Evolutionary conservation across 2,329 filamentous ascomycete species (phyloP), one percentile per base, ranked within the genome.

Genomic region (Myriangium duriaei): DNA sequence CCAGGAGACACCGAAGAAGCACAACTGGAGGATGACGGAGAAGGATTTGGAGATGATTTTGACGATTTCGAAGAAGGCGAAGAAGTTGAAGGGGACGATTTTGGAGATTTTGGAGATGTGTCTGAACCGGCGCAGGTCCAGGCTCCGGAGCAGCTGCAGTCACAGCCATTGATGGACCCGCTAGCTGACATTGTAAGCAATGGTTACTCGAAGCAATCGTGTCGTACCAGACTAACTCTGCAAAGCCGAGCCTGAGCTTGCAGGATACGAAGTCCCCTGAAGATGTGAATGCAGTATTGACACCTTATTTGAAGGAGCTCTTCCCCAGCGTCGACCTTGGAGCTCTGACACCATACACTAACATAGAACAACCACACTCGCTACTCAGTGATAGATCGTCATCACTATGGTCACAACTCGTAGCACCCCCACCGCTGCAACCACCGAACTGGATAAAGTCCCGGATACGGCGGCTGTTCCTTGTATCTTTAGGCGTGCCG

Each of bases 371-470:
- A 48, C 12, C 45, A 47, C 48, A 56, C 39, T 48, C 50, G 34
- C 91, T 95, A 60, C 75, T 84, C 39, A 92, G 84, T 29, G 80
- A 86, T 37, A 77, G 87, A 42, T 92, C 83, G 44, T 78, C 83
- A 40, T 95, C 91, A 0, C 69, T 98, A 21, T 98, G 91, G 91
- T 86, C 87, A 29, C 91, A 98, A 63, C 76, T 98, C 4, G 85
- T 95, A 18, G 88, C 88, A 2, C 88, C 91, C 13, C 91, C 91
- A 2, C 87, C 91, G 2, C 74, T 98, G 26, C 86, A 94, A 52
- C 91, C 91, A 4, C 88, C 91, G 1, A 91, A 98, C 59, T 98
- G 91, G 91, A 92, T 95, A 42, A 84, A 91, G 46, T 94, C 86
- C 37, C 83, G 87, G 36, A 98, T 94, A 50, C 79, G 91, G 37